A percentile compares a stretch with the other conserved stretches of the same genome.
phyloP scores from a whole-genome alignment of 2,329 filamentous ascomycete species.

The Fusarium beomiforme region DNA sequence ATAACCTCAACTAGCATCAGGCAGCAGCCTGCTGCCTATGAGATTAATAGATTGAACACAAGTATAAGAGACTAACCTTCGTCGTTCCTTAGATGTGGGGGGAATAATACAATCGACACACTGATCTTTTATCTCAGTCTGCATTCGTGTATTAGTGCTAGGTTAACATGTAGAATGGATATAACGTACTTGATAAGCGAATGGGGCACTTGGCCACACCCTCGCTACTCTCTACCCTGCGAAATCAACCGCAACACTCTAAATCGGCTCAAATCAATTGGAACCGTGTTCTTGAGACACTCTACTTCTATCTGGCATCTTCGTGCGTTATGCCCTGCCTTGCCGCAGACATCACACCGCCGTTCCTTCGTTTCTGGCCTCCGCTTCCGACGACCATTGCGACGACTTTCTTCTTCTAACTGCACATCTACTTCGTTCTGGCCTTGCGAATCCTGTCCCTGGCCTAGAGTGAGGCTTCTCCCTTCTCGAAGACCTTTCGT shows the following conservation, averaged over 20 bases:
- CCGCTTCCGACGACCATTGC: not conserved
- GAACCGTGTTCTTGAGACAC: not conserved
- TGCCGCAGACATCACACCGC: not conserved
- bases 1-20: too few species aligned
- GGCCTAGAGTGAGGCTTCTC: not conserved
- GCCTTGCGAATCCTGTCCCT: not conserved
- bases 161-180: too few species aligned
- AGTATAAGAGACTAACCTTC: too few species aligned
- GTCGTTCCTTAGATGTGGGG: too few species aligned
- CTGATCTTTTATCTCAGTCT: too few species aligned
- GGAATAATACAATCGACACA: too few species aligned
- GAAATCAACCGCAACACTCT: not conserved
- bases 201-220: not conserved
- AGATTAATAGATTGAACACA: too few species aligned
- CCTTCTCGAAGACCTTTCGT: not conserved
- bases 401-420: not conserved
- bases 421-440: not conserved
- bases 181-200: conserved; percentile 28
- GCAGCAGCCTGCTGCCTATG: too few species aligned
- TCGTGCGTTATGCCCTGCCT: not conserved
- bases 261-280: not conserved
- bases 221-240: not conserved
- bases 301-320: not conserved
- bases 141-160: too few species aligned
- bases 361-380: not conserved